A percentile compares a stretch with the other conserved stretches of the same genome.
Evolutionary conservation across 495 filamentous ascomycete species (phyloP).

Genomic region (Stereocaulon alpinum): DNA sequence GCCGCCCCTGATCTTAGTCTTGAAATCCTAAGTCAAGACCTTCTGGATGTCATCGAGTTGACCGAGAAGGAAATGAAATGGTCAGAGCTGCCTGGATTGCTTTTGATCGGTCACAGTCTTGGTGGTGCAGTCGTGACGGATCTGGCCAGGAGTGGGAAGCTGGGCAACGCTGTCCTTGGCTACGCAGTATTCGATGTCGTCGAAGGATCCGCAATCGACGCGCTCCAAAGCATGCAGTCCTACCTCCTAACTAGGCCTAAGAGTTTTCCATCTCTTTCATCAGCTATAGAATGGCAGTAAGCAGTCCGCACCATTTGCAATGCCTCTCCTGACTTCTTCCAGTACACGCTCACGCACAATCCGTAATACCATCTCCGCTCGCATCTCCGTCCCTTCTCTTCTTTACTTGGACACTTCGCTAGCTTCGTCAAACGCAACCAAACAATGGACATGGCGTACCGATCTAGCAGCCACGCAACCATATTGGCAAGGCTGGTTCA

Average conservation of each 20-base stretch:
- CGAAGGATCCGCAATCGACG: conserved; percentile 79
- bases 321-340: conserved; percentile 2
- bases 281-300: conserved; percentile 90
- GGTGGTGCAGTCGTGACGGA: conserved; percentile 93
- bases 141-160: conserved; percentile 52
- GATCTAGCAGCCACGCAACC: conserved; percentile 74
- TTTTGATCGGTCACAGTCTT: conserved; percentile 89
- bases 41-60: conserved; percentile 56
- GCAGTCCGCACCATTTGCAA: conserved; percentile 20
- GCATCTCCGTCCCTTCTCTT: conserved; percentile 78
- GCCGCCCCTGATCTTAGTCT: conserved; percentile 51
- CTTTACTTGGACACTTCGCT: conserved; percentile 41
- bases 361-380: conserved; percentile 67
- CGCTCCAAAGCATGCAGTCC: conserved; percentile 86
- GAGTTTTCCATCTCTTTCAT: conserved; percentile 59
- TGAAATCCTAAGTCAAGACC: conserved; percentile 59
- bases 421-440: conserved; percentile 20
- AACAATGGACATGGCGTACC: conserved; percentile 77
- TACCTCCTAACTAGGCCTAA: conserved; percentile 78
- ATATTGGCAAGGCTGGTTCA: conserved; percentile 93
- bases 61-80: conserved; percentile 57
- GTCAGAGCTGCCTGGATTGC: conserved; percentile 58
- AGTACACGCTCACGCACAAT: conserved; percentile 78
- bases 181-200: conserved; percentile 94
- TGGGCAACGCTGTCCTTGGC: conserved; percentile 63